phyloP scores from a whole-genome alignment of 257 asterid genomes.

The Solanum chmielewskii region DNA sequence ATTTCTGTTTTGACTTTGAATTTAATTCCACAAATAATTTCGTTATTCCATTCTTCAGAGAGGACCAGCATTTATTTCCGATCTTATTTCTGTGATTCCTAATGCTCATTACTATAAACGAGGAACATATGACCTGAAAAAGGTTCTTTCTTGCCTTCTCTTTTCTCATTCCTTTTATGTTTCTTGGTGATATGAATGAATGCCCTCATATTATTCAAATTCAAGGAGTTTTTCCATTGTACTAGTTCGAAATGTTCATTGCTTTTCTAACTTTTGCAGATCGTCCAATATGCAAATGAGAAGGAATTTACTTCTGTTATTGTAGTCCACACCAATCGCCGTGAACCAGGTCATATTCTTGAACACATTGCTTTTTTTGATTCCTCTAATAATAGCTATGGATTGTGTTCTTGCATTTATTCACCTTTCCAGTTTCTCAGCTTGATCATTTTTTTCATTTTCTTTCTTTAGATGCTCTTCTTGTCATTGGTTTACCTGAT shows the following conservation, averaged over 20 bases:
- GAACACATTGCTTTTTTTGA: background rate
- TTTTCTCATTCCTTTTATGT: background rate
- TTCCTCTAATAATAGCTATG: background rate
- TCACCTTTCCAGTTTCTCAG: background rate
- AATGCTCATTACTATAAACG: conserved; percentile 73
- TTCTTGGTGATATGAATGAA: background rate
- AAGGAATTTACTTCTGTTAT: conserved; percentile 78
- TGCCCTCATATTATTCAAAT: background rate
- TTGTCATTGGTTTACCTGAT: conserved; percentile 64
- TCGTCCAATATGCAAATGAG: conserved; percentile 69
- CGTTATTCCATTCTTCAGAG: conserved; percentile 37
- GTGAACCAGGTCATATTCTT: conserved; percentile 65
- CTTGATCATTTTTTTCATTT: background rate
- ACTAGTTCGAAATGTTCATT: background rate
- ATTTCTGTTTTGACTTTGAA: background rate
- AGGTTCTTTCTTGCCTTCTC: conserved; percentile 22
- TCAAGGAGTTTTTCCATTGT: background rate
- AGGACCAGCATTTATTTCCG: conserved; percentile 77
- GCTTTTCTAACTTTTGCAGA: conserved; percentile 22
- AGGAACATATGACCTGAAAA: conserved; percentile 92
- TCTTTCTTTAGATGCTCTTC: conserved; percentile 62
- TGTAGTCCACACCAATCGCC: conserved; percentile 90
- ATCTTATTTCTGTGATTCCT: conserved; percentile 71
- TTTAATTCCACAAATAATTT: background rate
- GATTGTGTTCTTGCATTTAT: background rate